Evolutionary conservation across 208 protist genomes (phyloP), one percentile per base, ranked within the genome.

Genomic region (Acanthamoeba royreba): DNA sequence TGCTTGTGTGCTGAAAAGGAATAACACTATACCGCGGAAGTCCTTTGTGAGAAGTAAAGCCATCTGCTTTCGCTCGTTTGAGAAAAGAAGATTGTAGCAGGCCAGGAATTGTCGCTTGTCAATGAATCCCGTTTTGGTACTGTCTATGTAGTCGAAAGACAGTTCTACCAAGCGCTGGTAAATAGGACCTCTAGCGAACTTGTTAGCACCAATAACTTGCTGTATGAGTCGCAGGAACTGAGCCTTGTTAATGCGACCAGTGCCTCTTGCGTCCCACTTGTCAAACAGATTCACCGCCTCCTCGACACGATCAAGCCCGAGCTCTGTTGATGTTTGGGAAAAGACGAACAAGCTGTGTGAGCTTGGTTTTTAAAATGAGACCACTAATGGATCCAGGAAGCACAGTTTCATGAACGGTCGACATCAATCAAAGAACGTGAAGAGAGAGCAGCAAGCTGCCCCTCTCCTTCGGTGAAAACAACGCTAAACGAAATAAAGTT

Each of bases 141-240:
- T 53, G 42, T 87, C 45, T 8, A 87, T 38, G 31, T 87, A 33
- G 42, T 52, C 42, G n/a, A 87, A 87, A 11, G 77, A 42, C 15
- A 87, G 77, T n/a, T 87, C 77, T 22, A 87, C 31, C 11, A 87
- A 17, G n/a, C 77, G 38, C 77, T 87, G 77, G 31, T 38, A 87
- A 9, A 87, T 87, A 9, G 45, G 38, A n/a, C 77, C 77, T 11
- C 77, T 9, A 9, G 77, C 77, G 31, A 87, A 87, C 77, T 52
- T 42, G 42, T 87, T 52, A 9, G 77, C 77, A 46, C 77, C 77
- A 53, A 53, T 87, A 11, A 87, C 77, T 15, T 52, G 77, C 31
- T 87, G 77, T 38, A 87, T 87, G 38, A 87, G 42, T 9, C 77
- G 77, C 77, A 87, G 45, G 77, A 38, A 87, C 45, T 87, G 77